Base-by-base conservation (phyloP, 2,329 filamentous ascomycete species). In the Corniculantispora saksenae region DNA sequence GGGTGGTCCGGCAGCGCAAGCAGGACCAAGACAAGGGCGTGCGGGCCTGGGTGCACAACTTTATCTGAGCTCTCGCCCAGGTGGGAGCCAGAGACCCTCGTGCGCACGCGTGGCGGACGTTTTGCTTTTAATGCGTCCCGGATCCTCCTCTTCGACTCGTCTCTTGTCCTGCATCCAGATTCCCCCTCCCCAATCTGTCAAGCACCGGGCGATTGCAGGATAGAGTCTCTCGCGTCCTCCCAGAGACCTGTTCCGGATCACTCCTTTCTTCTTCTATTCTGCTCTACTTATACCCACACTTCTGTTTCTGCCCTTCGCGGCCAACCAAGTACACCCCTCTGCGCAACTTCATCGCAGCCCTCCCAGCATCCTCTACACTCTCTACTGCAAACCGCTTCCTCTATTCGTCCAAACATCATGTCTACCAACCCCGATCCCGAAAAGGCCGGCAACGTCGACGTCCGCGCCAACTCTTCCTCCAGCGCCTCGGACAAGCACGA, bases 341-440 rank as follows among this genome's bases (percentile, higher is more conserved):
- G n/a, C 21, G 21, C 35, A 15, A 19, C 12, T 13, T 13, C 21
- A 45, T 13, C 3, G 13, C 40, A 45, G 40, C 6, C 29, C 3
- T 35, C 35, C n/a, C 32, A 13, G 25, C 25, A 15, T 50, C 15
- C 13, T 40, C 40, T 50, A 29, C n/a, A 38, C n/a, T 19, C 40
- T 57, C 43, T 15, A n/a, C 47, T 35, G 47, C 7, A 38, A 38
- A 9, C 25, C 32, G 32, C 10, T 5, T 32, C 51, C 8, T 3
- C 13, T 17, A 17, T 10, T 7, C 21, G n/a, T 40, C 21, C 25
- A 27, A 29, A 17, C 56, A 67, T 35, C 60, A 74, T 75, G 73
- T 72, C 74, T 51, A 17, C 50, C 58, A 21, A 38, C 48, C 10
- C 59, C 59, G 59, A 61, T 21, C 47, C 35, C 19, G 50, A 51